A percentile compares a stretch with the other conserved stretches of the same genome.
phyloP scores from a whole-genome alignment of 139 green algal species.

The Picochlorum sp. region DNA sequence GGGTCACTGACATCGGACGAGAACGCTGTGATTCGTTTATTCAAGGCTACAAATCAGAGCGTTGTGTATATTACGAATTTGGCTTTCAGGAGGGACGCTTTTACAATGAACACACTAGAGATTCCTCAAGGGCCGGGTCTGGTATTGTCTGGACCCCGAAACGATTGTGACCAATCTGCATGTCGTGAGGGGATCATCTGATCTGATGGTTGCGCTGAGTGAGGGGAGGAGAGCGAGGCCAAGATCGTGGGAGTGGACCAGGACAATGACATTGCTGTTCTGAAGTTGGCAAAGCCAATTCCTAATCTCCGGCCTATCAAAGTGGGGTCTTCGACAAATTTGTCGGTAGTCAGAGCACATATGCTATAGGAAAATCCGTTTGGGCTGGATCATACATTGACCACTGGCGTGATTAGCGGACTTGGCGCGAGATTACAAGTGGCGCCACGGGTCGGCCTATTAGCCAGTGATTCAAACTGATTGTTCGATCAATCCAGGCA shows the following conservation, averaged over 20 bases:
- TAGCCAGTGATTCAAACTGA: conserved; percentile 79
- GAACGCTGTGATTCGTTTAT: conserved; percentile 44
- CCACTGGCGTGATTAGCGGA: conserved; percentile 36
- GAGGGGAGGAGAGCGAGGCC: conserved; percentile 48
- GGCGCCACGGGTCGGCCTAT: conserved; percentile 47
- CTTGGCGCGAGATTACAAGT: conserved; percentile 35
- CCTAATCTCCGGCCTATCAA: conserved; percentile 21
- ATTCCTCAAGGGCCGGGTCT: conserved; percentile 56
- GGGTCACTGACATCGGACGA: conserved; percentile 30
- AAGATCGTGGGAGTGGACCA: conserved; percentile 65
- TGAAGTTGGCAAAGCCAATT: conserved; percentile 29
- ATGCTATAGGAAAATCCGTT: conserved; percentile 84
- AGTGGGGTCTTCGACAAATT: conserved; percentile 32
- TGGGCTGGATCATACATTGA: conserved; percentile 80
- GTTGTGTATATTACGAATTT: conserved; percentile 76
- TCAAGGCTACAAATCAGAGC: conserved; percentile 45
- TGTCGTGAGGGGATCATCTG: conserved; percentile 46
- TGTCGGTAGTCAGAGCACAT: conserved; percentile 67
- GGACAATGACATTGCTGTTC: conserved; percentile 67
- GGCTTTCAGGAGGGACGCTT: conserved; percentile 38
- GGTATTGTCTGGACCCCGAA: conserved; percentile 54
- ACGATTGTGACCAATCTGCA: conserved; percentile 65
- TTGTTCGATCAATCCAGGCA: conserved; percentile 39
- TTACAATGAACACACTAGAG: conserved; percentile 58
- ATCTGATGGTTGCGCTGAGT: conserved; percentile 50